A percentile compares a stretch with the other conserved stretches of the same genome.
phyloP scores from a whole-genome alignment of 352 stramenopile genomes.

The Globisporangium heterothallicum region DNA sequence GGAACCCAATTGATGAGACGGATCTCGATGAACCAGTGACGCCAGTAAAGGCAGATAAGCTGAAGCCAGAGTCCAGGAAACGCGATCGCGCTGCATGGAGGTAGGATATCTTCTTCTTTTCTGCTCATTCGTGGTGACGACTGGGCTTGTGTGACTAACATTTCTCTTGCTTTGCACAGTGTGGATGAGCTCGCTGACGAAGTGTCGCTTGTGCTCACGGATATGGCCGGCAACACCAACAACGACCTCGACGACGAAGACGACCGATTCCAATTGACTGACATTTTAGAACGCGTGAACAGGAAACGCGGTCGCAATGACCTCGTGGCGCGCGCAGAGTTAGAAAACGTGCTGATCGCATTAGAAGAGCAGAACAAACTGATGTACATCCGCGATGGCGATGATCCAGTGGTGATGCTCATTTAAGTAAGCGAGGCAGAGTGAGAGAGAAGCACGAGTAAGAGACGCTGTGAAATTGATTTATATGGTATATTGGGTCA shows the following conservation, averaged over 20 bases:
- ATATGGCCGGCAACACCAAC: conserved; percentile 39
- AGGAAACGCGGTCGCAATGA: conserved; percentile 21
- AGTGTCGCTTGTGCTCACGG: conserved; percentile 47
- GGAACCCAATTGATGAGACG: conserved; percentile 12
- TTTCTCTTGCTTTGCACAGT: conserved; percentile 23
- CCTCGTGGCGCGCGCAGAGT: conserved; percentile 36
- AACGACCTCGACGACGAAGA: conserved; percentile 56
- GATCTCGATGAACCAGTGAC: conserved; percentile 17
- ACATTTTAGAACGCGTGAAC: conserved; percentile 58
- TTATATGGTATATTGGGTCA: conserved; percentile 16
- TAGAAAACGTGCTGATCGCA: conserved; percentile 65
- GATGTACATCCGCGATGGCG: conserved; percentile 85
- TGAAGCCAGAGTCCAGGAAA: conserved; percentile 39
- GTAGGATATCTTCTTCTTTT: conserved; percentile 24
- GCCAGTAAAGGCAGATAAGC: conserved; percentile 16
- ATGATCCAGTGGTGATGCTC: conserved; percentile 81
- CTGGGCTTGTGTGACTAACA: conserved; percentile 1
- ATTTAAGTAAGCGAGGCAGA: conserved; percentile 42
- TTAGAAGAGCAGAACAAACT: conserved; percentile 87
- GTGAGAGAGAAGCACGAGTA: not conserved
- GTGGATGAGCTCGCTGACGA: conserved; percentile 57
- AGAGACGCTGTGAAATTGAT: conserved; percentile 10
- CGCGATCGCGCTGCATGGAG: conserved; percentile 56
- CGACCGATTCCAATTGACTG: conserved; percentile 52
- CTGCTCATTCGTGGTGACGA: not conserved